phyloP scores from a whole-genome alignment of 2,329 filamentous ascomycete species.

The Cryphonectria carpinicola region DNA sequence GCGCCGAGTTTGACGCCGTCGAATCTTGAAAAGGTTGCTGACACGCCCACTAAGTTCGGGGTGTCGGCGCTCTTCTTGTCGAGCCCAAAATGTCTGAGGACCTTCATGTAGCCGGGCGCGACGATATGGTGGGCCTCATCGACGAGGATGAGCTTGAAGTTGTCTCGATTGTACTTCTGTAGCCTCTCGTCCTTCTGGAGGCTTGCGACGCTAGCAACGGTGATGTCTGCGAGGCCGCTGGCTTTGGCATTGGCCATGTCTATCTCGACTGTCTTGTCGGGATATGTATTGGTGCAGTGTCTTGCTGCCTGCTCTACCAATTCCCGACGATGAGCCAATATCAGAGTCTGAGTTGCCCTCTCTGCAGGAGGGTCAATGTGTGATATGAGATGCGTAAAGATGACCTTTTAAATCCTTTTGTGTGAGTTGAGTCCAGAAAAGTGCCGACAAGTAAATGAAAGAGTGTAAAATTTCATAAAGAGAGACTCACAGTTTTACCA shows the following conservation, averaged over 20 bases:
- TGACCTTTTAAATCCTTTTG: conserved; percentile 61
- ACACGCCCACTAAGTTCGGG: conserved; percentile 80
- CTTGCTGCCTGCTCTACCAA: conserved; percentile 90
- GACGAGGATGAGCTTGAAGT: conserved; percentile 89
- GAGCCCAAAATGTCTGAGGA: conserved; percentile 79
- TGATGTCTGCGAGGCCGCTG: conserved; percentile 85
- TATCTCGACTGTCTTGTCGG: conserved; percentile 79
- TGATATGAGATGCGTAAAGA: conserved; percentile 94
- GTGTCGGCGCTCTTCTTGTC: conserved; percentile 47
- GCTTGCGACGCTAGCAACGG: conserved; percentile 86
- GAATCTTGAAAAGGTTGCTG: conserved; percentile 76
- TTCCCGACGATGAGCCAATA: conserved; percentile 89
- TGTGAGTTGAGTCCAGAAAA: conserved; percentile 13
- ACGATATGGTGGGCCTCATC: conserved; percentile 98
- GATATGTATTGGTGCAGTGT: conserved; percentile 83
- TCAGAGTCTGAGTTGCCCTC: conserved; percentile 76
- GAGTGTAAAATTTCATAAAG: conserved; percentile 17
- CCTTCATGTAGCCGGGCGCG: conserved; percentile 74
- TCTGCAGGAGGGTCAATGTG: conserved; percentile 63
- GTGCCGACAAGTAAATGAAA: too few relatives aligned
- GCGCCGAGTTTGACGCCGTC: conserved; percentile 82
- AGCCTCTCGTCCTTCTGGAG: conserved; percentile 77
- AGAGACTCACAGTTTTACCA: conserved; percentile 74
- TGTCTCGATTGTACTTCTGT: conserved; percentile 76
- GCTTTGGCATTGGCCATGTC: conserved; percentile 85